Conservation (phyloP, 805 yeast genomes). For the Kodamaea restingae region DNA sequence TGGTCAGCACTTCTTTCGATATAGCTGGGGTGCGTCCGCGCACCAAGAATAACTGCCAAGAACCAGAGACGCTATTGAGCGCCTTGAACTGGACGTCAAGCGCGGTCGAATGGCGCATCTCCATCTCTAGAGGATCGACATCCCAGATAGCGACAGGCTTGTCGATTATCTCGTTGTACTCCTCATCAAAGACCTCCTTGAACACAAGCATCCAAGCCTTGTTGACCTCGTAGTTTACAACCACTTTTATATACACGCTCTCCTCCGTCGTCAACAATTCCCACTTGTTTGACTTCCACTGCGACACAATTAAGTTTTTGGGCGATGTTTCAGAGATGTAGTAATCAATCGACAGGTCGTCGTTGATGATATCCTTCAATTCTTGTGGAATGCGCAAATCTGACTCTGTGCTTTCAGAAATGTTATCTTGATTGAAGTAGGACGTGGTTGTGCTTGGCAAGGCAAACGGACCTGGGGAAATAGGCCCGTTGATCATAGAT, state of each 20-base stretch:
- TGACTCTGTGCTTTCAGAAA: constrained; percentile 19
- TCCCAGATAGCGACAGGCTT: constrained; percentile 35
- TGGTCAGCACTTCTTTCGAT: constrained; percentile 21
- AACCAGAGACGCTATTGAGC: constrained; percentile 27
- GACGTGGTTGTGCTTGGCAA: constrained; percentile 40
- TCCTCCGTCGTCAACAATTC: constrained; percentile 40
- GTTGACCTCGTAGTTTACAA: constrained; percentile 29
- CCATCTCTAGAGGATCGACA: constrained; percentile 19
- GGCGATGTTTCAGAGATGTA: constrained; percentile 33
- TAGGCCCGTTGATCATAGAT: constrained; percentile 3
- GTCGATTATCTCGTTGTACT: constrained; percentile 29
- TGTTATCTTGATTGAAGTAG: constrained; percentile 39
- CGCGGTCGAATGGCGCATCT: constrained; percentile 33
- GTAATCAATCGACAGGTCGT: constrained; percentile 35
- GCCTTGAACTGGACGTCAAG: constrained; percentile 36
- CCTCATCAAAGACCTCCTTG: constrained; percentile 35
- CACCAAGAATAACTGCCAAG: constrained; percentile 27
- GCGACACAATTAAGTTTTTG: constrained; percentile 36
- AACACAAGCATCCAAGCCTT: constrained; percentile 38
- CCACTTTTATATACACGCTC: constrained; percentile 35
- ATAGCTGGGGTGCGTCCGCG: constrained; percentile 30
- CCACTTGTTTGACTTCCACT: constrained; percentile 43
- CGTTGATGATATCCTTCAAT: constrained; percentile 35
- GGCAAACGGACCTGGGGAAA: constrained; percentile 33
- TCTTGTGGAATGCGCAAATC: constrained; percentile 31